Base-by-base conservation (phyloP, 78 protist genomes). In the Polysphondylium violaceum region DNA sequence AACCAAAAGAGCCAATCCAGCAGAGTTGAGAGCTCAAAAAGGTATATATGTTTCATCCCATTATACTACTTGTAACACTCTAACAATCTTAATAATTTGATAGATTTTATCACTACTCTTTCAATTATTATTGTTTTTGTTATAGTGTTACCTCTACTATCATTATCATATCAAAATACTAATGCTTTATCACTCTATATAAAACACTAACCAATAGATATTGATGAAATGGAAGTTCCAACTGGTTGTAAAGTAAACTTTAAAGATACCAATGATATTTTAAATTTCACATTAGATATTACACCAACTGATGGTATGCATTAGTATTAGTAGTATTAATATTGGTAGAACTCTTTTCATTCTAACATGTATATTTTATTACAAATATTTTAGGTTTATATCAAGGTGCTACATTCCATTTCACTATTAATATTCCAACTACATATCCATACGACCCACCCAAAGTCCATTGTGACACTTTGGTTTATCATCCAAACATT, bases 401-500 rank as follows among this genome's bases (percentile, higher is more conserved):
- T 44, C 35, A 63, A 21, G 43, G 76, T 21, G 98, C 94, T 0
- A 25, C 69, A 27, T 95, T 95, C 83, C 50, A 44, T 35, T 96
- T 96, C 71, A 33, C 79, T 35, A 44, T 93, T 50, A 75, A 65
- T 56, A 78, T 96, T 19, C 97, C 98, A 40, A 27, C 38, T 29
- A 50, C 92, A 3, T 96, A 95, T 47, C 98, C 98, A 21, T 92
- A 88, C 23, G 94, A 95, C 8, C 38, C 33, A 69, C 76, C 61
- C 29, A 92, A 96, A 89, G 96, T 95, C 8, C 94, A 63, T 61
- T 96, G 98, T 74, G 88, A 74, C 36, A 94, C 95, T 14, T 47
- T 93, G 11, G 86, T 96, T 11, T 96, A 83, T 38, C 98, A 96
- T 47, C 98, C 98, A 67, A 96, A 96, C 79, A 94, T 96, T 23